Conservation (phyloP, 805 yeast genomes). For the Starmerella apicola region DNA sequence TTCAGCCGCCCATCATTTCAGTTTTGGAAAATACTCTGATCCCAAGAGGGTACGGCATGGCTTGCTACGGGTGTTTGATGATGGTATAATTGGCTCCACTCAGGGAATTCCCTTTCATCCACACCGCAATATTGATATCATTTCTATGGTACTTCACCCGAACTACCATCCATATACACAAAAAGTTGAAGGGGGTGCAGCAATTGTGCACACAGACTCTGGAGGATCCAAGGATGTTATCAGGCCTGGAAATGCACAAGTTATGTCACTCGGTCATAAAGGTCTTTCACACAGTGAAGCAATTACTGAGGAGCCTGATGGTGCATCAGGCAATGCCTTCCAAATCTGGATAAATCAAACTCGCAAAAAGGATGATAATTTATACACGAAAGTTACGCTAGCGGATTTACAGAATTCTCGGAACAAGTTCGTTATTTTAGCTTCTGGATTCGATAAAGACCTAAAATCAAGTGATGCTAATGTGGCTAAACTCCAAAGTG, state of each 20-base stretch:
- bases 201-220: conserved; percentile 3
- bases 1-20: conserved; percentile 7
- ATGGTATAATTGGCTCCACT: conserved; percentile 1
- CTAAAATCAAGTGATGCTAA: neutral
- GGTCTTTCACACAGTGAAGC: conserved; percentile 5
- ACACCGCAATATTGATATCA: conserved; percentile 7
- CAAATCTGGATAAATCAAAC: conserved; percentile 10
- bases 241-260: conserved; percentile 6
- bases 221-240: conserved; percentile 3
- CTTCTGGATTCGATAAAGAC: conserved; percentile 7
- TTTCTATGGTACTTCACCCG: neutral
- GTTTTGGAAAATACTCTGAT: conserved; percentile 1
- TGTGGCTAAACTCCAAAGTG: neutral
- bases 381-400: neutral
- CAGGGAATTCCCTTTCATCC: conserved; percentile 6
- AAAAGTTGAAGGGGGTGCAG: conserved; percentile 4
- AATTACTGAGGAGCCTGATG: neutral
- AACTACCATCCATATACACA: conserved; percentile 5
- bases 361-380: neutral
- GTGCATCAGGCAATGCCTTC: conserved; percentile 4
- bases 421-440: neutral
- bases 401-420: neutral
- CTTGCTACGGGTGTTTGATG: conserved; percentile 6
- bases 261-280: conserved; percentile 6
- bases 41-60: conserved; percentile 7